Evolutionary conservation across 2,329 filamentous ascomycete species (phyloP), one percentile per base, ranked within the genome.

Genomic region (Sporothrix variecibatus): DNA sequence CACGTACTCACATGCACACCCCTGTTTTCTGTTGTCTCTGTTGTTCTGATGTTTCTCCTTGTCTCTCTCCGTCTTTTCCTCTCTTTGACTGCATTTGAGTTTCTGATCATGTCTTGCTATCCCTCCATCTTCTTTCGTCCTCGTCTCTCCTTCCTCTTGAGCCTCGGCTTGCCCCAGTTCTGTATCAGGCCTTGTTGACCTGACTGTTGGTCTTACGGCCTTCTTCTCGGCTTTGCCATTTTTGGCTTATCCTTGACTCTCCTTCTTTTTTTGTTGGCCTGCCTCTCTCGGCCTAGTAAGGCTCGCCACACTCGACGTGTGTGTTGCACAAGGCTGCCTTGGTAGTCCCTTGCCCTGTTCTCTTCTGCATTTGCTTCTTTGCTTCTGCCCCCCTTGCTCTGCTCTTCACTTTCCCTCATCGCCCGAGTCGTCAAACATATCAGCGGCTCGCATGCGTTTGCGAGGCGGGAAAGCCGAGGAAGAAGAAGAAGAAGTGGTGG

Each of bases 401-500:
- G 26, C 38, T n/a, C 49, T 8, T 40, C 51, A 5, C 71, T 58
- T 26, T 2, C 78, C 80, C n/a, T 84, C 83, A 40, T 81, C 84
- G 56, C 82, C 93, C 4, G 91, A 93, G 81, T 93, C 92, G 12
- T 92, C 93, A 88, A 96, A 97, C 93, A 96, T 95, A 80, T 96
- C 93, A 77, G 93, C 92, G 4, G 93, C 93, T 77, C 90, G 90
- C 82, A 93, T 92, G 76, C 92, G 87, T 79, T 88, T 92, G 78
- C 88, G 85, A 76, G 85, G 79, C 74, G 80, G 65, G 12, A 46
- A 20, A 2, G 62, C 34, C 62, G 65, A 51, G 26, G 43, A 34
- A 8, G 43, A 20, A 38, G 62, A 4, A 2, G 62, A 26, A 46
- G n/a, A 11, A 31, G 28, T 34, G 58, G 17, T 12, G 58, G 34